Evolutionary conservation across 257 asterid species (phyloP).

Genomic region (Vinca minor): DNA sequence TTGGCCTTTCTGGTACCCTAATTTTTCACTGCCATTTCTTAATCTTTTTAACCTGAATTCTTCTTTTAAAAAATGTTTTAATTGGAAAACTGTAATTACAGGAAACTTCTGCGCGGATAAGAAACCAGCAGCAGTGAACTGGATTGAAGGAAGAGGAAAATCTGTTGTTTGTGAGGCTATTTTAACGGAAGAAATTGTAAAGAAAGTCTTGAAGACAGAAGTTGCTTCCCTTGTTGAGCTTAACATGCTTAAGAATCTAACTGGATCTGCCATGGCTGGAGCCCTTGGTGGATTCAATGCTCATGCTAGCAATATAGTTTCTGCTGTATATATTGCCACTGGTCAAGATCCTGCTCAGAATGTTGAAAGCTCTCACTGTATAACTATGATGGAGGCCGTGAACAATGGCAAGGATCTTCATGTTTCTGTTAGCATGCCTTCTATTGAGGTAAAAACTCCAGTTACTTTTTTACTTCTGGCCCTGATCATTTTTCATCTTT

Average conservation of each 20-base stretch:
- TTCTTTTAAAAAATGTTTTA: not conserved
- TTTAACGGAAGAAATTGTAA: constrained; percentile 38
- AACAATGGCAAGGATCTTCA: constrained; percentile 49
- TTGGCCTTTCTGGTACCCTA: constrained; percentile 45
- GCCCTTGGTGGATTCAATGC: constrained; percentile 56
- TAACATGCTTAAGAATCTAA: constrained; percentile 42
- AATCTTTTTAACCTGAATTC: too few relatives aligned
- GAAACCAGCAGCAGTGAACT: constrained; percentile 51
- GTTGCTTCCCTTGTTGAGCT: constrained; percentile 45
- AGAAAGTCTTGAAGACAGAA: constrained; percentile 41
- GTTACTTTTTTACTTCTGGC: not conserved
- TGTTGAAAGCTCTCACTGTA: constrained; percentile 48
- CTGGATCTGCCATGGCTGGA: constrained; percentile 53
- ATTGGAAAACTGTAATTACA: not conserved
- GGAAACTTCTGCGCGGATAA: constrained; percentile 40
- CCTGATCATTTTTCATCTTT: too few relatives aligned
- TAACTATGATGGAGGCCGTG: constrained; percentile 49
- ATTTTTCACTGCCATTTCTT: too few relatives aligned
- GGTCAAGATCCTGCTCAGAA: constrained; percentile 58
- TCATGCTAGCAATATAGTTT: constrained; percentile 46
- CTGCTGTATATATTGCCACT: constrained; percentile 43
- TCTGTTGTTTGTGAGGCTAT: constrained; percentile 51
- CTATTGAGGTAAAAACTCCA: constrained; percentile 38
- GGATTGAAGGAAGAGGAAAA: constrained; percentile 55
- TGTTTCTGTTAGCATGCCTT: constrained; percentile 49